These are phyloP conservation scores for Yamadazyma kitorensis DNA, from an alignment of 805 yeast genomes.

Conservation along the genomic window DNA sequence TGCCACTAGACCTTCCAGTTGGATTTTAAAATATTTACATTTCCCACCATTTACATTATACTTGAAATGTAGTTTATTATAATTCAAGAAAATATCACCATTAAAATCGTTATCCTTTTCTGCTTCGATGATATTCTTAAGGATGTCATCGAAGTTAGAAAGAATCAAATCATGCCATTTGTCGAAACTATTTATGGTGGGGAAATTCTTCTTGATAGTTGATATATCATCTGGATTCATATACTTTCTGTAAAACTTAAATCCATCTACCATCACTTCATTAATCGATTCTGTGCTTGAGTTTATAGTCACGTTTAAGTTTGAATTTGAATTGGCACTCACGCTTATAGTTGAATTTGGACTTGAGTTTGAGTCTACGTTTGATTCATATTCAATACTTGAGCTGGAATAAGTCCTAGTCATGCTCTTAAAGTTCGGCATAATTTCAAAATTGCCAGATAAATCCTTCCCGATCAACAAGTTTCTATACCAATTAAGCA, in stretches of 20 bases:
- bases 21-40: constrained; percentile 25
- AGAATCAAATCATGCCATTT: constrained; percentile 28
- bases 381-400: constrained; percentile 2
- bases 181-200: constrained; percentile 39
- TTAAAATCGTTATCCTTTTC: constrained; percentile 3
- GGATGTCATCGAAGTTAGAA: constrained; percentile 11
- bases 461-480: constrained; percentile 35
- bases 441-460: constrained; percentile 19
- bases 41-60: constrained; percentile 3
- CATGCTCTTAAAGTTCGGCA: constrained; percentile 24
- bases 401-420: constrained; percentile 24
- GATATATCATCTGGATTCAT: no score
- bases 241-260: no score
- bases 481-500: constrained; percentile 38
- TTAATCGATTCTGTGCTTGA: no score
- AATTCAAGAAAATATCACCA: constrained; percentile 14
- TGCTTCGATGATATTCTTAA: neutral
- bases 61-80: constrained; percentile 5
- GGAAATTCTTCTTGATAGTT: no score
- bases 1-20: constrained; percentile 28
- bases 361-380: no score
- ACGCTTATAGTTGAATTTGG: no score
- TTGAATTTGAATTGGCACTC: no score
- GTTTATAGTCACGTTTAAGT: no score
- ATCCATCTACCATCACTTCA: no score